Percentiles rank a stretch among this genome's conserved stretches.
These are phyloP conservation scores for Hyphodiscus sp. DNA, from an alignment of 2,329 filamentous ascomycete genomes.

Conservation along the genomic window DNA sequence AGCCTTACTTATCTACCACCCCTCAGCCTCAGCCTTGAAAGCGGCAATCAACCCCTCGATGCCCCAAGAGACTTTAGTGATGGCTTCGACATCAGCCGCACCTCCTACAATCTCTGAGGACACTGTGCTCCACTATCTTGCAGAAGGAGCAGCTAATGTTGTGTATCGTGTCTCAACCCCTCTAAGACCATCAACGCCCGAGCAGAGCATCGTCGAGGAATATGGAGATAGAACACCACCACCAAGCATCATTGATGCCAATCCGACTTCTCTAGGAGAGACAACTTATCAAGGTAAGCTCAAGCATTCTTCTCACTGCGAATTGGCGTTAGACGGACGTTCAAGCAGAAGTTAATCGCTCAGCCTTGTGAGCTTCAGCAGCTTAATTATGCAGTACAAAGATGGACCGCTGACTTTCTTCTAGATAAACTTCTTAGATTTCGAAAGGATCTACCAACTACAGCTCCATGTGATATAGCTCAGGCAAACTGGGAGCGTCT, in stretches of 20 bases:
- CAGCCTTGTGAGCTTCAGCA: neutral
- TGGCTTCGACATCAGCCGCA: neutral
- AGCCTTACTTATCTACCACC: too few species aligned
- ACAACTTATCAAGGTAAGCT: constrained; percentile 7
- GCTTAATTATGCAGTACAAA: neutral
- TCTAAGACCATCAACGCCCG: constrained; percentile 14
- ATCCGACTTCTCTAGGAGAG: neutral
- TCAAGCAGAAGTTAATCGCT: constrained; percentile 8
- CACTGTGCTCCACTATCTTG: constrained; percentile 35
- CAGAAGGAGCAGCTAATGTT: constrained; percentile 71
- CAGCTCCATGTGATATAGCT: constrained; percentile 35
- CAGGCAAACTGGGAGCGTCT: constrained; percentile 43
- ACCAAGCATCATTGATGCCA: constrained; percentile 17
- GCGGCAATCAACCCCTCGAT: too few species aligned
- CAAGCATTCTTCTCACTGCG: constrained; percentile 1
- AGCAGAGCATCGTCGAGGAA: constrained; percentile 30
- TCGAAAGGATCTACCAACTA: constrained; percentile 48
- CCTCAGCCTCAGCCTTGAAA: too few species aligned
- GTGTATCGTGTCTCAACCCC: constrained; percentile 54
- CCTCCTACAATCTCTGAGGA: neutral
- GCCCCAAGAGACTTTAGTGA: too few species aligned
- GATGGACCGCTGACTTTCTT: constrained; percentile 6
- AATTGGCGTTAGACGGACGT: neutral
- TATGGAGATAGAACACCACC: constrained; percentile 26
- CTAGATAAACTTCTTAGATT: constrained; percentile 51